Evolutionary conservation across 306 rosid genomes (phyloP).

Genomic region (Malus sieversii): DNA sequence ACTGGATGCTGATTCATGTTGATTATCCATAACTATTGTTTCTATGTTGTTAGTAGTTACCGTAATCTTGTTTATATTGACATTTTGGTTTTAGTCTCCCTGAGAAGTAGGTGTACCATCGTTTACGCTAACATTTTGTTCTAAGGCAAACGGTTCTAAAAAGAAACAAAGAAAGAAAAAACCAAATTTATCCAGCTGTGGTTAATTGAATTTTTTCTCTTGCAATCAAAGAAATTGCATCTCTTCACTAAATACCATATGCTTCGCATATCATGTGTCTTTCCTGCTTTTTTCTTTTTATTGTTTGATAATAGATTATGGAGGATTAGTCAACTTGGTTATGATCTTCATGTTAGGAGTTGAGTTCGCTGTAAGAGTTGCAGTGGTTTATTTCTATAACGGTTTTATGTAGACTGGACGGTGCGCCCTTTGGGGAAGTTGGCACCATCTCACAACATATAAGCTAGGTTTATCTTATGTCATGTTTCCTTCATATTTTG

Average conservation of each 20-base stretch:
- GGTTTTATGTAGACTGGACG: not conserved
- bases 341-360: conserved; percentile 1
- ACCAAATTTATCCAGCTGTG: not conserved
- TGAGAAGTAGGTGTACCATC: not conserved
- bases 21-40: not conserved
- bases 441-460: not conserved
- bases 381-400: not conserved
- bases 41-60: not conserved
- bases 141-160: not conserved
- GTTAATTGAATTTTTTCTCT: not conserved
- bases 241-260: not conserved
- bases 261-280: not conserved
- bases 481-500: not conserved
- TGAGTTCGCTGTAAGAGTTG: not conserved
- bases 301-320: not conserved
- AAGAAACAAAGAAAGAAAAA: not conserved
- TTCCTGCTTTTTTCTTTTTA: not conserved
- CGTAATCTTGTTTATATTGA: not conserved
- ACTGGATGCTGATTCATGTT: not conserved
- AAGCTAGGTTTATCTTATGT: not conserved
- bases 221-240: not conserved
- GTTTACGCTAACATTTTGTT: not conserved
- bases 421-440: not conserved
- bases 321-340: not conserved
- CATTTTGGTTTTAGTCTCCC: not conserved